Base-by-base conservation (phyloP, 164 flowering plant genomes). In the Chloranthus sessilifolius region DNA sequence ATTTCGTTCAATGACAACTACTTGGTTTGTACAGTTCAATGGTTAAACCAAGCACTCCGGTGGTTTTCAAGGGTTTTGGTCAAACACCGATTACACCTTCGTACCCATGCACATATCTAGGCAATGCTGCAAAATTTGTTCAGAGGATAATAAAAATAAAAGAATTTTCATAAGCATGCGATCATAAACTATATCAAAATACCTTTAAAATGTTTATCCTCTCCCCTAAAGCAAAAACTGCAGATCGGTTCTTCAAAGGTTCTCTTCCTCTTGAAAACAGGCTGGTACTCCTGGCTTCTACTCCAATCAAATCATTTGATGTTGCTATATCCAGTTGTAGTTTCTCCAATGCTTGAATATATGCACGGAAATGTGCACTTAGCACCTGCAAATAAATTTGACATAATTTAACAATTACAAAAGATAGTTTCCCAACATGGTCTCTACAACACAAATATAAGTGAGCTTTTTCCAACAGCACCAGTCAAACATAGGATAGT, bases 301-400 rank as follows among this genome's bases (percentile, higher is more conserved):
- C 85, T 47, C 96, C 99, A 68, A 94, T 94, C 76, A 94, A 59
- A 73, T 94, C 97, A 63, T 69, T 83, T 20, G 86, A 69, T 59
- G 91, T 80, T 58, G 96, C 97, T 50, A 94, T 84, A 74, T 94
- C 99, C 63, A 84, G 63, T 51, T 94, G 99, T 52, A 94, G 63
- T 58, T 83, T 94, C 81, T 94, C 99, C 50, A 89, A 47, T 24
- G 99, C 85, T 78, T 84, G 97, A 45, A 94, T 86, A 69, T 94
- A 94, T 40, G 97, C 95, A 62, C 92, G 95, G 52, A 94, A 89
- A 69, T 94, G 96, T 33, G 97, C 88, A 73, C 96, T 83, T 35
- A 94, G 64, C 57, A 89, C 99, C 99, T 92, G 77, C 47, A 70
- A 53, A 17, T 27, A 31, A 21, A 29, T 21, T 2, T 22, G 4